A percentile compares a stretch with the other conserved stretches of the same genome.
phyloP scores from a whole-genome alignment of 2,329 filamentous ascomycete genomes.

The Dothistroma septosporum region DNA sequence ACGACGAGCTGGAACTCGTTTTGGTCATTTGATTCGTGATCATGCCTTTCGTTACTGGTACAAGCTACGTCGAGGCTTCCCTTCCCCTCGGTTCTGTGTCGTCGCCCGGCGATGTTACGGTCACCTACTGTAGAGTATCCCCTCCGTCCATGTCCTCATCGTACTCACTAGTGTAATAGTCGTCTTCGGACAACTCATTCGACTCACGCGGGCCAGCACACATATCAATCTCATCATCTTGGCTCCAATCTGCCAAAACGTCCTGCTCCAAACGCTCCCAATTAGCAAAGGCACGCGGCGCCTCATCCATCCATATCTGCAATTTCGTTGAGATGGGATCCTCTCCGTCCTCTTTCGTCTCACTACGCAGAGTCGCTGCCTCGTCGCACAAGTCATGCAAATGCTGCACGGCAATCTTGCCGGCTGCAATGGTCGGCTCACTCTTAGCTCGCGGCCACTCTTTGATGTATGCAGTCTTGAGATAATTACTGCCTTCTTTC shows the following conservation, averaged over 20 bases:
- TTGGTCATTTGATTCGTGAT: not conserved
- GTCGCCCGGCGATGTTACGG: not conserved
- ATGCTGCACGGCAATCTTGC: not conserved
- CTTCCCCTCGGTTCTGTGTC: not conserved
- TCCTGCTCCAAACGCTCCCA: not conserved
- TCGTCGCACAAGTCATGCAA: not conserved
- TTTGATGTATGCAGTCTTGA: conserved; percentile 3
- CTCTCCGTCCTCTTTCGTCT: not conserved
- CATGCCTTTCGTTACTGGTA: not conserved
- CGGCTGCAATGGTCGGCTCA: conserved; percentile 10
- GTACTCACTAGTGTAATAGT: not conserved
- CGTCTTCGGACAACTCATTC: not conserved
- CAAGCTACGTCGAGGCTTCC: not conserved
- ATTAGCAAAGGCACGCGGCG: not conserved
- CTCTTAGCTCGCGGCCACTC: conserved; percentile 3
- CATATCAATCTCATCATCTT: not conserved
- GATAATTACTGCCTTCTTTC: not conserved
- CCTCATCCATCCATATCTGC: not conserved
- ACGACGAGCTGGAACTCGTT: not conserved
- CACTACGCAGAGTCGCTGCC: not conserved
- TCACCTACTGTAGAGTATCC: not conserved
- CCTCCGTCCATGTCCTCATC: not conserved
- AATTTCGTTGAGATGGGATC: not conserved
- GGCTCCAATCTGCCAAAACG: not conserved
- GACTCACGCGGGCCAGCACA: not conserved